These are phyloP conservation scores for Leccinum obscurum DNA, from an alignment of 768 basidiomycete genomes.

Conservation along the genomic window DNA sequence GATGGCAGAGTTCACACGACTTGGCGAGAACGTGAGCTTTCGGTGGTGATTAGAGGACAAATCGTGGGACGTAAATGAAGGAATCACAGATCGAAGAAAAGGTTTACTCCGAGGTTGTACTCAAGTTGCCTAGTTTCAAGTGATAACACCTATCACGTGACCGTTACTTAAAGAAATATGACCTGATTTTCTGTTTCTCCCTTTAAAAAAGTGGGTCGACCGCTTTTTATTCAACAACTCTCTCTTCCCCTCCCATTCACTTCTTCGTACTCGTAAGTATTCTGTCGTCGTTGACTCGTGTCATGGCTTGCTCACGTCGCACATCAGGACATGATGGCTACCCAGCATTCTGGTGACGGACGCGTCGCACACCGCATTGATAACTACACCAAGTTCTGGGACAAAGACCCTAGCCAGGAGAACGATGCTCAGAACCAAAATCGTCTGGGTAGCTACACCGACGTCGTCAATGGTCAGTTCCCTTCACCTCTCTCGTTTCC, in stretches of 20 bases:
- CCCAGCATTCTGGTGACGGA: conserved; percentile 47
- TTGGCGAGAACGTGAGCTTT: too few relatives aligned
- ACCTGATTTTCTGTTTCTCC: conserved; percentile 22
- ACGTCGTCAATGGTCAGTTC: conserved; percentile 85
- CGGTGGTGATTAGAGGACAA: too few relatives aligned
- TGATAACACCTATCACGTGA: conserved; percentile 6
- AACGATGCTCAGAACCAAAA: conserved; percentile 61
- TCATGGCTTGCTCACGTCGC: background rate
- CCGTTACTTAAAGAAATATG: conserved; percentile 9
- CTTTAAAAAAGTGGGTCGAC: conserved; percentile 15
- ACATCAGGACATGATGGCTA: conserved; percentile 13
- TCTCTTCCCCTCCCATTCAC: background rate
- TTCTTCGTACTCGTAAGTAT: background rate
- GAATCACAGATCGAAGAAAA: too few relatives aligned
- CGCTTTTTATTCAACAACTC: background rate
- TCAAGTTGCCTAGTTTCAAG: too few relatives aligned
- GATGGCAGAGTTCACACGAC: too few relatives aligned
- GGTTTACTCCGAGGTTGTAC: too few relatives aligned
- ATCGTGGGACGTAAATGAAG: too few relatives aligned
- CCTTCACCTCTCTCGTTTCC: background rate
- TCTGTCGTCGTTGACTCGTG: background rate
- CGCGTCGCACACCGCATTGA: conserved; percentile 68
- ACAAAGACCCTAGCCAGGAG: conserved; percentile 77
- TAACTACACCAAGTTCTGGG: conserved; percentile 91
- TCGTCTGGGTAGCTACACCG: conserved; percentile 80